phyloP scores from a whole-genome alignment of 306 rosid species.

The Corylus americana region DNA sequence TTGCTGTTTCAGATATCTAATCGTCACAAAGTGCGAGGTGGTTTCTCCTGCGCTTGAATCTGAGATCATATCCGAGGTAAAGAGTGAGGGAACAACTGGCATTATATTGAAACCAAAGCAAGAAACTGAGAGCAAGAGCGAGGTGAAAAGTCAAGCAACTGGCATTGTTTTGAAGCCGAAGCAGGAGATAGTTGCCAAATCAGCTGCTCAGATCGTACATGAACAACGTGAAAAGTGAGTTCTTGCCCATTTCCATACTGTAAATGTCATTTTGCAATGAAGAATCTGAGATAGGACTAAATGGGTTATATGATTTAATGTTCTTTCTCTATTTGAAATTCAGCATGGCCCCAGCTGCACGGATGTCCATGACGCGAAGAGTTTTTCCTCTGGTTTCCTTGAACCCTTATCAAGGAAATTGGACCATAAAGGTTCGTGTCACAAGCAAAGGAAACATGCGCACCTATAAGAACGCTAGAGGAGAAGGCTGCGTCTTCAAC shows the following conservation, averaged over 20 bases:
- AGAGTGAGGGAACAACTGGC: conserved; percentile 34
- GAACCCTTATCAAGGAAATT: conserved; percentile 87
- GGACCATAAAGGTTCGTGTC: conserved; percentile 93
- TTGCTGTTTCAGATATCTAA: conserved; percentile 54
- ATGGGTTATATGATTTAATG: neutral
- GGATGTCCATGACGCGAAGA: conserved; percentile 89
- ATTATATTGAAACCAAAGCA: conserved; percentile 43
- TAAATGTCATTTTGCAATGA: neutral
- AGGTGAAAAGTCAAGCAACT: conserved; percentile 34
- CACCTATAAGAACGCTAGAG: conserved; percentile 75
- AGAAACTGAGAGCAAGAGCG: conserved; percentile 33
- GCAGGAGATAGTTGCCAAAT: conserved; percentile 69
- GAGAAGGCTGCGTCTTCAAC: conserved; percentile 96
- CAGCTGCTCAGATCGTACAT: conserved; percentile 82
- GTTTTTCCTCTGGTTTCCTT: conserved; percentile 87
- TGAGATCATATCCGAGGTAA: conserved; percentile 50
- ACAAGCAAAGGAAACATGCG: conserved; percentile 89
- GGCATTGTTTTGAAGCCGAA: conserved; percentile 67
- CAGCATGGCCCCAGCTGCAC: conserved; percentile 74
- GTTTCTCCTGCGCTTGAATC: conserved; percentile 71
- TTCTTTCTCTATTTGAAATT: neutral
- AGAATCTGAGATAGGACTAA: neutral
- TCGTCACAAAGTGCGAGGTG: conserved; percentile 68
- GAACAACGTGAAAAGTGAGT: conserved; percentile 80
- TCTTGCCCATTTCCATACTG: neutral